phyloP scores from a whole-genome alignment of 1,139 yeast species.

The Torulaspora globosa region DNA sequence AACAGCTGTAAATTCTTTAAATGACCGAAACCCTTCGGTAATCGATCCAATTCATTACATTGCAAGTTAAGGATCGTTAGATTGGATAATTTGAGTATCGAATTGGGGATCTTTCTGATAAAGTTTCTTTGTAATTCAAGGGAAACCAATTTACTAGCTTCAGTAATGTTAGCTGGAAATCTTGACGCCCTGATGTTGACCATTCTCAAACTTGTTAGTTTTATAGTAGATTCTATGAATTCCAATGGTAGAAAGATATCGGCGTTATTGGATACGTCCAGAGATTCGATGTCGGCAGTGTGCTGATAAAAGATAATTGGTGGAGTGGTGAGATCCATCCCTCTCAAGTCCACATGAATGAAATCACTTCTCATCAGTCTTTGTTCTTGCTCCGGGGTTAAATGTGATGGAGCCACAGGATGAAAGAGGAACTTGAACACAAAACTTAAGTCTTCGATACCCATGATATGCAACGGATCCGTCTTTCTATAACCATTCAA shows the following conservation, averaged over 20 bases:
- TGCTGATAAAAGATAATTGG: constrained; percentile 81
- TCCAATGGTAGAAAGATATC: constrained; percentile 79
- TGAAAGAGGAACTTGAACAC: constrained; percentile 81
- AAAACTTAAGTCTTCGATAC: constrained; percentile 83
- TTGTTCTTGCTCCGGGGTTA: constrained; percentile 64
- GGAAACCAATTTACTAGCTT: constrained; percentile 62
- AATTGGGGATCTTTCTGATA: constrained; percentile 57
- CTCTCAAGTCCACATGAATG: constrained; percentile 69
- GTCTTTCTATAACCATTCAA: constrained; percentile 75
- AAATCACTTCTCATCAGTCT: constrained; percentile 57
- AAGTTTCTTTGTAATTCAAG: constrained; percentile 78
- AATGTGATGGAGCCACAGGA: constrained; percentile 63
- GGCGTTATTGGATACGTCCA: constrained; percentile 85
- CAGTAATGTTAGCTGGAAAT: constrained; percentile 70
- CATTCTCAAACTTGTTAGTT: constrained; percentile 62
- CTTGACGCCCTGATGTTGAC: constrained; percentile 68
- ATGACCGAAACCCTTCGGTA: constrained; percentile 62
- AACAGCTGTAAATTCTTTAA: constrained; percentile 55
- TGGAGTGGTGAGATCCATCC: constrained; percentile 74
- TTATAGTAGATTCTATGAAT: constrained; percentile 77
- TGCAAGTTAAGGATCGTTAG: constrained; percentile 59
- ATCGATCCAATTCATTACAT: constrained; percentile 62
- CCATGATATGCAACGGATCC: constrained; percentile 73
- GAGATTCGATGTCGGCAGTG: constrained; percentile 73
- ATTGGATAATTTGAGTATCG: constrained; percentile 50